Evolutionary conservation across 179 eudicot genomes (phyloP), one percentile per base, ranked within the genome.

Genomic region (Gypsophila paniculata): DNA sequence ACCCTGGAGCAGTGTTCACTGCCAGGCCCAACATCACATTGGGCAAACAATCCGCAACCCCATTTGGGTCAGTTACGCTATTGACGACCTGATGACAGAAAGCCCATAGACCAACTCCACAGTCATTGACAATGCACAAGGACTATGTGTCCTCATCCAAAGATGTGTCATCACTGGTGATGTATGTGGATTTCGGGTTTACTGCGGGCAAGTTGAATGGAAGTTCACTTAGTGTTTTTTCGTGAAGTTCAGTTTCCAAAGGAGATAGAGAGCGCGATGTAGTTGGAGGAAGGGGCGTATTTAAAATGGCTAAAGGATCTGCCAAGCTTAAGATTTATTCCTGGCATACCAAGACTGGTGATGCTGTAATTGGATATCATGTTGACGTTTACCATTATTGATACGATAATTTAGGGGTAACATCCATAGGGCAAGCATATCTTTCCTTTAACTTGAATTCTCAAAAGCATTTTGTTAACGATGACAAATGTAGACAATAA

Each of bases 271-370:
- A 70, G 89, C 1, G 89, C 4, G 64, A 85, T 0, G 64, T 87
- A 2, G 61, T 87, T 4, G 88, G 85, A 2, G 88, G 86, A 12
- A 69, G 82, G 2, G 87, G 85, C 3, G 53, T 69, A 51, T 85
- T 83, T 23, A 81, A 84, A 14, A 29, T 85, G 39, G 89, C 89
- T 0, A 74, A 83, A 3, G 91, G 91, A 14, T 38, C 42, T 22
- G 84, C 81, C 12, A 62, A 77, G 4, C 76, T 80, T 1, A 51
- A 72, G 13, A 86, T 84, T 1, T 44, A 39, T 34, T 74, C 25
- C 17, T n/a, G 72, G 11, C 72, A 85, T 73, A 18, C 5, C 13
- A 70, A 71, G 18, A 69, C 83, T 0, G 71, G 74, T 17, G 61
- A 80, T 69, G 88, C 84, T 29, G 49, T 83, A 61, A 83, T 83